Percentiles rank a stretch among this genome's conserved stretches.
Conservation (phyloP, 192 early-diverging fungal species). For the Funneliformis geosporum region DNA sequence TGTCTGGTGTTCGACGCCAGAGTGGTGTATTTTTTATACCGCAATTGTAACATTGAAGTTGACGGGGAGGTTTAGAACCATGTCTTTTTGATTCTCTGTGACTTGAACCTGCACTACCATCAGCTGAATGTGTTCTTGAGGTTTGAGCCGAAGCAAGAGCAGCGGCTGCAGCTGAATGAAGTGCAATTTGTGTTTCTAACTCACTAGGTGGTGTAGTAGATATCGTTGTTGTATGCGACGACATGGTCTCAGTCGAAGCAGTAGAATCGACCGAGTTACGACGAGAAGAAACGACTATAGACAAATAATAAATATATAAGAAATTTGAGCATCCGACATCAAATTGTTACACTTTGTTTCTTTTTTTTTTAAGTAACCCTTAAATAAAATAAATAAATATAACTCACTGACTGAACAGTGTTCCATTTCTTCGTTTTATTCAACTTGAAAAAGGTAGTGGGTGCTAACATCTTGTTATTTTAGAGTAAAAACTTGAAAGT, state of each 20-base stretch:
- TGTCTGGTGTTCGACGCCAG: conserved; percentile 80
- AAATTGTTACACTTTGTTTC: background rate
- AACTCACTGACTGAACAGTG: background rate
- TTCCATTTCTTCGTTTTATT: conserved; percentile 18
- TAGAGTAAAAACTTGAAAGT: background rate
- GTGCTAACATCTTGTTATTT: conserved; percentile 12
- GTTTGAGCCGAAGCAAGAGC: conserved; percentile 11
- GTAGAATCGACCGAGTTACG: conserved; percentile 19
- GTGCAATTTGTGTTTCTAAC: conserved; percentile 10
- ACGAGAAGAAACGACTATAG: conserved; percentile 4
- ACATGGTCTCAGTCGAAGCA: conserved; percentile 4
- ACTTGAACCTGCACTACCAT: background rate
- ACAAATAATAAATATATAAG: background rate
- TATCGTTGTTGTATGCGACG: conserved; percentile 26
- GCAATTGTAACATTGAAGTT: conserved; percentile 76
- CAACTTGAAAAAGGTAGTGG: background rate
- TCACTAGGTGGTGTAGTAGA: conserved; percentile 28
- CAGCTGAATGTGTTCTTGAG: background rate
- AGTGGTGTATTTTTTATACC: conserved; percentile 80
- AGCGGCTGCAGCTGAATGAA: background rate
- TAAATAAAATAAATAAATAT: background rate
- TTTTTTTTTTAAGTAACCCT: background rate
- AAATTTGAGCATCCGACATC: background rate
- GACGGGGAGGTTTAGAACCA: conserved; percentile 42
- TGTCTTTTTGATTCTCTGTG: conserved; percentile 39